These are phyloP conservation scores for Fusarium nodosum DNA, from an alignment of 2,329 filamentous ascomycete species.

Conservation along the genomic window DNA sequence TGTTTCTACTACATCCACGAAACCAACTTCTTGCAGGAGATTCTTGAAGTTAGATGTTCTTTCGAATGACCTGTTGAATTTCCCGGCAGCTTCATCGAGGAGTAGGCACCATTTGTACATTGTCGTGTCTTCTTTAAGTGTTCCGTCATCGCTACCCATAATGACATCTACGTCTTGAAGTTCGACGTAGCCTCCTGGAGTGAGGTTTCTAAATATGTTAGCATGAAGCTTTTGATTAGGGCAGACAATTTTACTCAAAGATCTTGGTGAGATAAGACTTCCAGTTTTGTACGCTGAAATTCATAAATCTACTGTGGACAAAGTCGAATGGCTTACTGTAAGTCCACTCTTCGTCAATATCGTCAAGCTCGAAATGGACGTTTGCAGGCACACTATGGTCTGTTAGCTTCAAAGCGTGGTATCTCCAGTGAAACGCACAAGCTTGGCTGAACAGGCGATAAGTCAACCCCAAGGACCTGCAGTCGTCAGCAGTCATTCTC, in stretches of 20 bases:
- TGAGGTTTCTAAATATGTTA: slow-evolving; percentile 18
- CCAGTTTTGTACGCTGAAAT: slow-evolving; percentile 33
- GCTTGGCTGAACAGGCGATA: slow-evolving; percentile 19
- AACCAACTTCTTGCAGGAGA: slow-evolving; percentile 63
- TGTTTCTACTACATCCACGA: slow-evolving; percentile 62
- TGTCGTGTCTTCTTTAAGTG: slow-evolving; percentile 33
- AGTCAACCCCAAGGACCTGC: slow-evolving; percentile 25
- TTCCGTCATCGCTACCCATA: slow-evolving; percentile 36
- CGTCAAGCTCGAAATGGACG: slow-evolving; percentile 23
- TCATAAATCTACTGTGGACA: slow-evolving; percentile 34
- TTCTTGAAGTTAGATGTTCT: slow-evolving; percentile 42
- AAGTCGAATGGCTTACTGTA: slow-evolving; percentile 25
- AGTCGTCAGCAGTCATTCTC: background rate
- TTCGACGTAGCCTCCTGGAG: slow-evolving; percentile 39
- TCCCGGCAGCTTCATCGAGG: slow-evolving; percentile 48
- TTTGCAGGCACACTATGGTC: slow-evolving; percentile 13
- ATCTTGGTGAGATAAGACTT: slow-evolving; percentile 16
- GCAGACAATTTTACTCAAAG: background rate
- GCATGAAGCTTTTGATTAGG: accelerated
- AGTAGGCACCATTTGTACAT: slow-evolving; percentile 47
- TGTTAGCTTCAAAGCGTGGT: background rate
- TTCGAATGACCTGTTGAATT: slow-evolving; percentile 49
- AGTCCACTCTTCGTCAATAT: slow-evolving; percentile 30
- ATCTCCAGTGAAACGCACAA: background rate
- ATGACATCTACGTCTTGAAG: slow-evolving; percentile 41